These are phyloP conservation scores for Crucibulum laeve DNA, from an alignment of 768 basidiomycete genomes.

Conservation along the genomic window DNA sequence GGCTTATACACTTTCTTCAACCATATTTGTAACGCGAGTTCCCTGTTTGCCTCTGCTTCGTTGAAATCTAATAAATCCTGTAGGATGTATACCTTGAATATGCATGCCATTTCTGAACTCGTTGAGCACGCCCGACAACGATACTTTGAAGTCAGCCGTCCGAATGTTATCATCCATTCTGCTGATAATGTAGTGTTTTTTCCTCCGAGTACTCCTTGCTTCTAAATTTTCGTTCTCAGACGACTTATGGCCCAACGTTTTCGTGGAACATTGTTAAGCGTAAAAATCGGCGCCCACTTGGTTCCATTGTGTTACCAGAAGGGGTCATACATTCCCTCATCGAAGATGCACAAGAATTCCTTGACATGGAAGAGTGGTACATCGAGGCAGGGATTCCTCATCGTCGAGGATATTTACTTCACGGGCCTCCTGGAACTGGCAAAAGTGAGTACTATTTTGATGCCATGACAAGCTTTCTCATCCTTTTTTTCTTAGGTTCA, in stretches of 20 bases:
- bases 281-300: slow-evolving; percentile 49
- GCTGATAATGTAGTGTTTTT: slow-evolving; percentile 16
- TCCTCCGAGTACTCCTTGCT: background rate
- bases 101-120: slow-evolving; percentile 33
- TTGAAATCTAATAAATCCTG: background rate
- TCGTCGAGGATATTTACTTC: slow-evolving; percentile 50
- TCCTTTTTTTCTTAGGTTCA: slow-evolving; percentile 32
- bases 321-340: slow-evolving; percentile 43
- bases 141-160: slow-evolving; percentile 35
- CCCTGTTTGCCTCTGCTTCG: slow-evolving; percentile 1
- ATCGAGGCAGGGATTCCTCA: slow-evolving; percentile 52
- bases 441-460: slow-evolving; percentile 37
- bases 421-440: slow-evolving; percentile 60
- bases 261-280: slow-evolving; percentile 42
- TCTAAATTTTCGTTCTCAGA: slow-evolving; percentile 15
- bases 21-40: slow-evolving; percentile 30
- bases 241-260: slow-evolving; percentile 30
- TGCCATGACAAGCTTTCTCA: slow-evolving; percentile 21
- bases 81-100: slow-evolving; percentile 41
- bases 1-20: slow-evolving; percentile 9
- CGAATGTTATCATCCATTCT: slow-evolving; percentile 36
- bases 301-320: slow-evolving; percentile 46
- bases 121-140: slow-evolving; percentile 36
- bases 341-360: slow-evolving; percentile 48
- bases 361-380: slow-evolving; percentile 56